Conservation (phyloP, 305 asterid species). For the Plantago coronopus region DNA sequence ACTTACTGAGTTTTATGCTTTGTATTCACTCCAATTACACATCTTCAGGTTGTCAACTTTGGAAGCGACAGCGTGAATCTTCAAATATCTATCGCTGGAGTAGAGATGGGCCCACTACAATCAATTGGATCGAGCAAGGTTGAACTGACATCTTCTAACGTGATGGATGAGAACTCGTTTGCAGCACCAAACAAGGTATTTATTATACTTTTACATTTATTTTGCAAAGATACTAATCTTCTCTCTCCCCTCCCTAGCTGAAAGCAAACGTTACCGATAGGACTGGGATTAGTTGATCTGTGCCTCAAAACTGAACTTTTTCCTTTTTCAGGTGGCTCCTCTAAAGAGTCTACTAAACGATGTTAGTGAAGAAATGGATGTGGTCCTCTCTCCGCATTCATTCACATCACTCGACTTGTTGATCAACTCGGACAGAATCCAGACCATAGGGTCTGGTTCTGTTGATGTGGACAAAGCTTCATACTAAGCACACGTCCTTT, state of each 20-base stretch:
- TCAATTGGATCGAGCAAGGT: slow-evolving; percentile 43
- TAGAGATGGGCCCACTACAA: slow-evolving; percentile 41
- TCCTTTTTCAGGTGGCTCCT: slow-evolving; percentile 45
- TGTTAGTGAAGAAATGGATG: slow-evolving; percentile 50
- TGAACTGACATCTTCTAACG: slow-evolving; percentile 48
- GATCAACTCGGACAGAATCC: slow-evolving; percentile 17
- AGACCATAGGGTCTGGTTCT: no score
- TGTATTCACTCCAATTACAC: not conserved
- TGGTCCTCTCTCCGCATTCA: slow-evolving; percentile 49
- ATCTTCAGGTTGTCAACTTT: slow-evolving; percentile 60
- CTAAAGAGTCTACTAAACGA: slow-evolving; percentile 32
- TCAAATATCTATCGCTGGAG: slow-evolving; percentile 24
- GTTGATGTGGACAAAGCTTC: no score
- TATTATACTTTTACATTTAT: not conserved
- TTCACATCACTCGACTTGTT: slow-evolving; percentile 53
- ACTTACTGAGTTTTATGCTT: not conserved
- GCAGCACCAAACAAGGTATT: slow-evolving; percentile 62
- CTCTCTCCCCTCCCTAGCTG: no score
- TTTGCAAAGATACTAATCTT: no score
- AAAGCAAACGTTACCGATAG: no score
- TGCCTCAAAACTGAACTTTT: no score
- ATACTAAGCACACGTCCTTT: no score
- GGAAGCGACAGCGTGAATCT: slow-evolving; percentile 28
- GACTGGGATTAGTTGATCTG: no score
- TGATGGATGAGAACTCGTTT: slow-evolving; percentile 84